Base-by-base conservation (phyloP, 192 early-diverging fungal genomes). In the Rhizophagus sp. region DNA sequence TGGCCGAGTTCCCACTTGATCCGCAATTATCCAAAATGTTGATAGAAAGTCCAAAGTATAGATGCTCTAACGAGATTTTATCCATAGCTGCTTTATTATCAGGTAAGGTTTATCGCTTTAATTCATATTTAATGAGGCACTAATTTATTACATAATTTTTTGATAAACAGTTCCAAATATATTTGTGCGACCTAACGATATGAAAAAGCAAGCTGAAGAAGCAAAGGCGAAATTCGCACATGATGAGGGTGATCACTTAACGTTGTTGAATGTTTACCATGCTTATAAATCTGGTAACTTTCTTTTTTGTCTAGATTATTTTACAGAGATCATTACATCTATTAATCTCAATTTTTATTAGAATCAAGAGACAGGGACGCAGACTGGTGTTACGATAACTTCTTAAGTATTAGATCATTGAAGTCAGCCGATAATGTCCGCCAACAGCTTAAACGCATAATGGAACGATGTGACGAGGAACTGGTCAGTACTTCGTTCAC, bases 1-100 rank as follows among this genome's bases (percentile, higher is more conserved):
- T 99, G 94, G 91, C 97, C 19, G 96, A 97, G 66, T 99, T 99
- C 88, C 97, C 98, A 13, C 87, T 99, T 30, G 98, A 99, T 80
- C 98, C 98, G 30, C 96, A 98, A 86, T 88, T 98, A 65, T 87
- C 93, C 80, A 97, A 97, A 84, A 95, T 96, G 89, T 87, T 99
- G 24, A 96, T 99, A 74, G 86, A 88, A 17, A 95, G 95, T 52
- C 93, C 93, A 6, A 82, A 93, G 67, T 97, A 93, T 83, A 85
- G 87, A 17, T 99, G 97, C 86, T 95, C 96, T 25, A 94, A 97
- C 81, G 98, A 99, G 84, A 92, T 95, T 11, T 88, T 99, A 65
- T 92, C 97, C 0, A 98, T 99, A 80, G 93, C 97, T 13, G 96
- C 98, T 19, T 90, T 99, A 90, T 87, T 99, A 10, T 88, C 88